A percentile compares a stretch with the other conserved stretches of the same genome.
phyloP scores from a whole-genome alignment of 441 rosid genomes.

The Cnidoscolus chayamansa region DNA sequence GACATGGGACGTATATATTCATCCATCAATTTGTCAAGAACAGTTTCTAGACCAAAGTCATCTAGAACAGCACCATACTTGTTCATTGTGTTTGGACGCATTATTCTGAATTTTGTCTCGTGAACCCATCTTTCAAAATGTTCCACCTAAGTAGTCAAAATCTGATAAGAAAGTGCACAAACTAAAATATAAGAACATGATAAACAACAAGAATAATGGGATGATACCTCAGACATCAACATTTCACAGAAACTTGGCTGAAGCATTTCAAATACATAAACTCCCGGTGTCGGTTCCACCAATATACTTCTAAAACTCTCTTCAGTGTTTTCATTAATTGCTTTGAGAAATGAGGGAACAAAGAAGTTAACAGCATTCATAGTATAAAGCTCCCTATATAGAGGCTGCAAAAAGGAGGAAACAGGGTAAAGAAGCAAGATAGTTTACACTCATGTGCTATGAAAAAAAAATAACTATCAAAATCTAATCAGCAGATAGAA shows the following conservation, averaged over 20 bases:
- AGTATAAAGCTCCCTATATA: constrained; percentile 52
- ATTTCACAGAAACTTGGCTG: constrained; percentile 63
- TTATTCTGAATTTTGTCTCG: constrained; percentile 61
- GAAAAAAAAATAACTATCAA: not conserved
- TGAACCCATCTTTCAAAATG: constrained; percentile 80
- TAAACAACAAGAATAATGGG: constrained; percentile 14
- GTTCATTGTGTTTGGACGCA: constrained; percentile 93
- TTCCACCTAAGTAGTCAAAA: constrained; percentile 55
- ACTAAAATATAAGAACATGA: constrained; percentile 29
- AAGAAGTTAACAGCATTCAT: constrained; percentile 49
- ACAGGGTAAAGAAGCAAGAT: not conserved
- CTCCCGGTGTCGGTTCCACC: constrained; percentile 67
- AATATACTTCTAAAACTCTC: constrained; percentile 63
- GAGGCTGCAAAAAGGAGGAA: constrained; percentile 47
- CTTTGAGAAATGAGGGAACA: constrained; percentile 58
- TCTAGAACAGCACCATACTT: constrained; percentile 84
- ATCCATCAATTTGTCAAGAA: constrained; percentile 73
- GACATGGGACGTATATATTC: constrained; percentile 67
- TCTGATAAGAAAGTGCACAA: constrained; percentile 29
- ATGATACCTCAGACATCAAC: constrained; percentile 65
- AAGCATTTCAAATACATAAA: constrained; percentile 68
- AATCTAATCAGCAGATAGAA: not conserved
- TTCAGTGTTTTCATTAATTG: constrained; percentile 52
- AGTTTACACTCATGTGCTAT: not conserved
- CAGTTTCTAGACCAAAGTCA: constrained; percentile 79